These are phyloP conservation scores for Colletotrichum trifolii DNA, from an alignment of 2,329 filamentous ascomycete species.

Conservation along the genomic window DNA sequence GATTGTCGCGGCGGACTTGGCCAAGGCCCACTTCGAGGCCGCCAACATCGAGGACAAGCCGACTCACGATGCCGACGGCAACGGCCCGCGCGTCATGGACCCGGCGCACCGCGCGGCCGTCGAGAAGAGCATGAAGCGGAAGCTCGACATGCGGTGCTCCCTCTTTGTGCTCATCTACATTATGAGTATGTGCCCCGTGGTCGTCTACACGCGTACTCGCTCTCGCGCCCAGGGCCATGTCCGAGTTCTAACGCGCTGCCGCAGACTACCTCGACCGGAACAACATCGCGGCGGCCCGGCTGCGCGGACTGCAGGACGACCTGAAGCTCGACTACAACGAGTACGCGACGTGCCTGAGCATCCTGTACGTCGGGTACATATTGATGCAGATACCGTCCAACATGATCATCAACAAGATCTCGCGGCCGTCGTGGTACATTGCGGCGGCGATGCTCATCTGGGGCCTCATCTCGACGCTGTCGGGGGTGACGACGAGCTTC, in stretches of 20 bases:
- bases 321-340: slow-evolving; percentile 65
- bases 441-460: slow-evolving; percentile 65
- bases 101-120: slow-evolving; percentile 63
- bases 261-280: slow-evolving; percentile 73
- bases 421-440: slow-evolving; percentile 64
- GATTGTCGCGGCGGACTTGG: slow-evolving; percentile 18
- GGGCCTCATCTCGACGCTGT: slow-evolving; percentile 69
- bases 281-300: slow-evolving; percentile 74
- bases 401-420: slow-evolving; percentile 66
- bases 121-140: slow-evolving; percentile 75
- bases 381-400: slow-evolving; percentile 72
- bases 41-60: slow-evolving; percentile 22
- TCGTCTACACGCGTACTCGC: too few relatives aligned
- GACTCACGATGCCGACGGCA: slow-evolving; percentile 20
- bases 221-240: too few relatives aligned
- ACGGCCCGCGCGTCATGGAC: slow-evolving; percentile 40
- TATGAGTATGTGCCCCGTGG: slow-evolving; percentile 46
- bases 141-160: slow-evolving; percentile 76
- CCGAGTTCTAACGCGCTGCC: too few relatives aligned
- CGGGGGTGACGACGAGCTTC: slow-evolving; percentile 63
- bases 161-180: slow-evolving; percentile 82
- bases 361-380: slow-evolving; percentile 75
- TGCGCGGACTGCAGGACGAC: slow-evolving; percentile 73
- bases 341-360: slow-evolving; percentile 72
- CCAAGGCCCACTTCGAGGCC: slow-evolving; percentile 15